Base-by-base conservation (phyloP, 805 yeast genomes). In the Metschnikowia cerradonensis region DNA sequence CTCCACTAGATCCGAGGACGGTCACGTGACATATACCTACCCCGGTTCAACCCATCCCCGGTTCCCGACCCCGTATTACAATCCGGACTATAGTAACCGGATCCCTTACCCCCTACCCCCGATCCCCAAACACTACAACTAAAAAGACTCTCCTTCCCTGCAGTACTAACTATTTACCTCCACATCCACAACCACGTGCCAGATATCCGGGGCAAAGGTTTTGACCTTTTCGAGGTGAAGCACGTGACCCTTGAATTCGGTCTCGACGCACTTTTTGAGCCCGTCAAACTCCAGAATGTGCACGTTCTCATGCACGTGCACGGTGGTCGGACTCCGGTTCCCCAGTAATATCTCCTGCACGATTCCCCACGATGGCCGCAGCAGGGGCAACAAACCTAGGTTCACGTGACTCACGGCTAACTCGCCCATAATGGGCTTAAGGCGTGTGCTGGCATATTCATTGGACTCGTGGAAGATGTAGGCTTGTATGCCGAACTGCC, bases 171-270 rank as follows among this genome's bases (percentile, higher is more conserved):
- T 14, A 10, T n/a, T 14, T 15, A 35, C 13, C 8, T 39, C 17
- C 15, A 59, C 50, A 45, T 71, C 76, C 15, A 66, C 54, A 4
- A 88, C 87, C 1, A 87, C 70, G 58, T 89, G 96, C 84, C 88
- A 84, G 1, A 90, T 82, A 45, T 86, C 92, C 0, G 96, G 96
- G 0, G 96, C 95, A 73, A 83, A 89, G 0, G 92, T 86, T 67
- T 89, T 90, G 49, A 90, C 87, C 56, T 72, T 78, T 54, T 86
- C 89, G 8, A 84, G 52, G 52, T 80, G 83, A 1, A 59, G 8
- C 10, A 66, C 66, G 13, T 19, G 35, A 17, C 55, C 52, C 26
- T 41, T 48, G 31, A 72, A 59, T 14, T 46, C 46, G 2, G 41
- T 40, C 2, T 70, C 63, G 3, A 56, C 53, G 1, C 48, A 41